Evolutionary conservation across 1,284 basidiomycete species (phyloP).

Genomic region (Fomitopsis palustris): DNA sequence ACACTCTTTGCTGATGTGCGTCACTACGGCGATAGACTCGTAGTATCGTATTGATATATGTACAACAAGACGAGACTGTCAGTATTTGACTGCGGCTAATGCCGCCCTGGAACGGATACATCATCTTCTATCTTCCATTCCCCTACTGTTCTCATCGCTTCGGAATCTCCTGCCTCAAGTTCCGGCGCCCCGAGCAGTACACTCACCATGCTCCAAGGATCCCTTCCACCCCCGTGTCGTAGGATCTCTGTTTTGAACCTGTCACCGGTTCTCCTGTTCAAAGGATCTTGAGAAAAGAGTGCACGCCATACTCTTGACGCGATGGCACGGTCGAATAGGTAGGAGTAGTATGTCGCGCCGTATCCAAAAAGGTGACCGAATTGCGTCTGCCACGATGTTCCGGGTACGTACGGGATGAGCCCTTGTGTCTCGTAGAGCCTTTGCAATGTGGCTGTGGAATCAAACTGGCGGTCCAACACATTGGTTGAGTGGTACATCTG

Average conservation of each 20-base stretch:
- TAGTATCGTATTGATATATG: no score
- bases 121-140: constrained; percentile 81
- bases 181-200: constrained; percentile 63
- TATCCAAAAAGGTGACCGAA: constrained; percentile 97
- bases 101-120: constrained; percentile 24
- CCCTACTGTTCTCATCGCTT: constrained; percentile 88
- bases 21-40: no score
- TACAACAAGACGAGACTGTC: neutral
- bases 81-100: constrained; percentile 11
- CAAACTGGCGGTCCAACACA: constrained; percentile 54
- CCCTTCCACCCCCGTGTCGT: constrained; percentile 82
- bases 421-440: constrained; percentile 68
- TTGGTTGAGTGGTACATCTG: constrained; percentile 84
- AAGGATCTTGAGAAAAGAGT: constrained; percentile 66
- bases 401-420: constrained; percentile 75
- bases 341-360: constrained; percentile 97
- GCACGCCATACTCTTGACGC: constrained; percentile 86
- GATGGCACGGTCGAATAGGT: constrained; percentile 94
- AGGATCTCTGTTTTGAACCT: constrained; percentile 77
- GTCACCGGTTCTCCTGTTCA: constrained; percentile 70
- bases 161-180: constrained; percentile 66
- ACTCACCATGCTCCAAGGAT: constrained; percentile 94
- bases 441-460: constrained; percentile 69
- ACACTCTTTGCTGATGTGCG: no score
- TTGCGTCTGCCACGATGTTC: constrained; percentile 91